Conservation (phyloP, 73 alveolate genomes). For the Tetrahymena malaccensis region DNA sequence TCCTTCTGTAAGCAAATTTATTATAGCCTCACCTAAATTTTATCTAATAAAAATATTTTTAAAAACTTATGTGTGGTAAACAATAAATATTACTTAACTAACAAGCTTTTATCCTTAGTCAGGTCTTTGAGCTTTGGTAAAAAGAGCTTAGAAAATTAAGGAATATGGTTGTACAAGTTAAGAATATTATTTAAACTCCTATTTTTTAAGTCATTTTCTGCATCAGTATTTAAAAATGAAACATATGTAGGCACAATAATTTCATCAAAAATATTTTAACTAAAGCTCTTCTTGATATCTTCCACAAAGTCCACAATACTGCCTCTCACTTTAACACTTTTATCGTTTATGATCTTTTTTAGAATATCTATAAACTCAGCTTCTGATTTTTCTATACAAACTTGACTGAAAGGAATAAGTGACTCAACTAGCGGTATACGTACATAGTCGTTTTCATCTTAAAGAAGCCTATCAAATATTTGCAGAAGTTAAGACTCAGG, state of each 20-base stretch:
- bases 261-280: background rate
- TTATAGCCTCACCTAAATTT: background rate
- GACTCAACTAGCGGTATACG: background rate
- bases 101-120: background rate
- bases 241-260: background rate
- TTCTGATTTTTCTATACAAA: background rate
- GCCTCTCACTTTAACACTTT: background rate
- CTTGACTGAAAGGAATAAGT: background rate
- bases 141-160: background rate
- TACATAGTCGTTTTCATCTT: background rate
- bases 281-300: background rate
- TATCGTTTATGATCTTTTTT: background rate
- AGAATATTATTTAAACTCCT: background rate
- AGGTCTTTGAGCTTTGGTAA: background rate
- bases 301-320: background rate
- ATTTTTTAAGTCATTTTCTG: background rate
- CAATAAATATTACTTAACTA: background rate
- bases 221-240: background rate
- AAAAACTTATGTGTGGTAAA: too few species aligned
- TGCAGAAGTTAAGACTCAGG: background rate
- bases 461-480: background rate
- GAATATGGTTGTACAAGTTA: background rate
- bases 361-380: background rate
- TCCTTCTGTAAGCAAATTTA: background rate
- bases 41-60: background rate